phyloP scores from a whole-genome alignment of 257 asterid species.

The Scutellaria galericulata region DNA sequence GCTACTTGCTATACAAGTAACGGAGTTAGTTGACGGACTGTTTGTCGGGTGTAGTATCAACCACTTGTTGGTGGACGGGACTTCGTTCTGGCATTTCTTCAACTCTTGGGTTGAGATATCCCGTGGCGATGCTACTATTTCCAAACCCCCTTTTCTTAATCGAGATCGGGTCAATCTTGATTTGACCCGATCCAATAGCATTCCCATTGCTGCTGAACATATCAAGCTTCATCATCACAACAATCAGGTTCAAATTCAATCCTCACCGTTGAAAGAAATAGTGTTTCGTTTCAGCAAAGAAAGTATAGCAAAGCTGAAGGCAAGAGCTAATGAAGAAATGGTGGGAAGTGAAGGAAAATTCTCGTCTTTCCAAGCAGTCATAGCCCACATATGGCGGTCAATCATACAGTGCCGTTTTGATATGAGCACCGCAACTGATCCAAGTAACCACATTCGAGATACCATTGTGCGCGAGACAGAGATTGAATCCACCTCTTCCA shows the following conservation, averaged over 20 bases:
- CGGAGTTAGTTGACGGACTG: conserved; percentile 46
- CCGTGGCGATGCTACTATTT: conserved; percentile 30
- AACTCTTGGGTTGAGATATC: conserved; percentile 52
- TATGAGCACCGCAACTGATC: not conserved
- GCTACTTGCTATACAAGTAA: conserved; percentile 47
- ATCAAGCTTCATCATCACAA: not conserved
- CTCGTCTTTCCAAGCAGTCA: conserved; percentile 52
- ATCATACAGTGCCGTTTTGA: conserved; percentile 35
- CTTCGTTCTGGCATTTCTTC: conserved; percentile 48
- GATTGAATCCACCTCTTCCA: conserved; percentile 45
- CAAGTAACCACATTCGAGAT: conserved; percentile 26
- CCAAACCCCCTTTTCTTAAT: conserved; percentile 34
- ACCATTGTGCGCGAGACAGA: conserved; percentile 40
- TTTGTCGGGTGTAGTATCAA: conserved; percentile 47
- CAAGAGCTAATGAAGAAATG: conserved; percentile 39
- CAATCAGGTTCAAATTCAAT: no score
- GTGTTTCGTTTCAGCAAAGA: conserved; percentile 36
- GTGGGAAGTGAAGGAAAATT: conserved; percentile 20
- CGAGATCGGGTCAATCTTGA: conserved; percentile 34
- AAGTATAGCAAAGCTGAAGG: conserved; percentile 34
- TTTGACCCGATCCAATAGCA: not conserved
- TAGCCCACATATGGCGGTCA: conserved; percentile 56
- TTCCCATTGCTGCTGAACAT: conserved; percentile 21
- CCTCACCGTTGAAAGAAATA: conserved; percentile 18
- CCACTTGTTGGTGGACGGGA: conserved; percentile 42